Conservation (phyloP, 2,329 filamentous ascomycete species). For the Botryosphaeria dothidea region DNA sequence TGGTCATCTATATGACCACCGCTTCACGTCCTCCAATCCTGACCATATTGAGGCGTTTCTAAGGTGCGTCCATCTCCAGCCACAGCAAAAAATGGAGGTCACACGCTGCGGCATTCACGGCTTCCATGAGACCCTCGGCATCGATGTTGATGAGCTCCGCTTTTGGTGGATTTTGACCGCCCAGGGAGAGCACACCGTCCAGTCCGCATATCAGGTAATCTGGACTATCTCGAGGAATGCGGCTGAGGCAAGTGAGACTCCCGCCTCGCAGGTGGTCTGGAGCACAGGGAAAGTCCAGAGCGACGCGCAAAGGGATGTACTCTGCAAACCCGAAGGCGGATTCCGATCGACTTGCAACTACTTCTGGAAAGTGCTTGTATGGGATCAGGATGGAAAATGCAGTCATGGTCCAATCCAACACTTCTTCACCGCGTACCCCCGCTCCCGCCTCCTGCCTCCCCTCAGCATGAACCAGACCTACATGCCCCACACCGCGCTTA, state of each 20-base stretch:
- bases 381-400: slow-evolving; percentile 35
- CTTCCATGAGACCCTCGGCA: slow-evolving; percentile 42
- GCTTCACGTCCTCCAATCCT: background rate
- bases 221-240: background rate
- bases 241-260: background rate
- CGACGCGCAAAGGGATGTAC: slow-evolving; percentile 31
- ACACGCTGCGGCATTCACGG: slow-evolving; percentile 41
- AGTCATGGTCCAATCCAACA: slow-evolving; percentile 31
- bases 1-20: background rate
- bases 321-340: slow-evolving; percentile 32
- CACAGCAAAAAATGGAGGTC: slow-evolving; percentile 27
- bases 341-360: slow-evolving; percentile 40
- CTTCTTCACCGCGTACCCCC: slow-evolving; percentile 44
- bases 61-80: background rate
- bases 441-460: slow-evolving; percentile 38
- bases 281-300: slow-evolving; percentile 26
- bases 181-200: slow-evolving; percentile 30
- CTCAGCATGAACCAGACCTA: slow-evolving; percentile 48
- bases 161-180: slow-evolving; percentile 38
- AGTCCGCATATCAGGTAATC: slow-evolving; percentile 34
- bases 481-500: slow-evolving; percentile 45
- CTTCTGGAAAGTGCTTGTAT: slow-evolving; percentile 40
- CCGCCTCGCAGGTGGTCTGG: slow-evolving; percentile 23
- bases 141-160: slow-evolving; percentile 41
- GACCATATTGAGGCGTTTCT: background rate